A percentile compares a stretch with the other conserved stretches of the same genome.
phyloP scores from a whole-genome alignment of 1,284 basidiomycete species.

The Ustilago trichophora region DNA sequence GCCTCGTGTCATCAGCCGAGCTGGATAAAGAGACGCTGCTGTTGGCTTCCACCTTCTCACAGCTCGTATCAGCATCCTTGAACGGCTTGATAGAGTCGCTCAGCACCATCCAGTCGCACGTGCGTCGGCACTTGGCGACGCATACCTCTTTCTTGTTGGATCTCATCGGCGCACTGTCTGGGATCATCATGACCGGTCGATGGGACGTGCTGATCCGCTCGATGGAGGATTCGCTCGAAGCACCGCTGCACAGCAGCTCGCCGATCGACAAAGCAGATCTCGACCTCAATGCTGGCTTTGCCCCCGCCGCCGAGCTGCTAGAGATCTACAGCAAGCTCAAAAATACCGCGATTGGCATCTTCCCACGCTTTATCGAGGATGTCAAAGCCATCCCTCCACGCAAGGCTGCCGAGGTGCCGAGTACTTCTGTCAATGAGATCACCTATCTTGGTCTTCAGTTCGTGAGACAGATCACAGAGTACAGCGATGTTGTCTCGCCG shows the following conservation, averaged over 20 bases:
- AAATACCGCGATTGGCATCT: constrained; percentile 54
- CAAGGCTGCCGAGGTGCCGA: constrained; percentile 55
- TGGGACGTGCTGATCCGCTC: constrained; percentile 35
- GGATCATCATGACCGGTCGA: constrained; percentile 28
- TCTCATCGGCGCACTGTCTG: constrained; percentile 36
- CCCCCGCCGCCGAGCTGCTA: constrained; percentile 29
- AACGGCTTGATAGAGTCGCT: constrained; percentile 34
- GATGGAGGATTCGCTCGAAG: constrained; percentile 44
- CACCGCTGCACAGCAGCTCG: constrained; percentile 16
- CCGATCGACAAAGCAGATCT: constrained; percentile 37
- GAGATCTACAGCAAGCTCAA: constrained; percentile 47
- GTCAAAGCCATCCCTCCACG: constrained; percentile 59
- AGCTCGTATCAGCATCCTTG: constrained; percentile 34
- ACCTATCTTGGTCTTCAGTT: constrained; percentile 57
- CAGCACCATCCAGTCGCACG: constrained; percentile 43
- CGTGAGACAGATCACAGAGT: constrained; percentile 52
- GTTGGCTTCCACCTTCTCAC: constrained; percentile 38
- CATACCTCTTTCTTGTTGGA: constrained; percentile 60
- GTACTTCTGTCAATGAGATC: constrained; percentile 61
- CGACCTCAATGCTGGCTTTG: constrained; percentile 35
- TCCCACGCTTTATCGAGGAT: constrained; percentile 61
- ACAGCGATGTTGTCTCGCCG: constrained; percentile 56
- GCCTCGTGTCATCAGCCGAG: constrained; percentile 37
- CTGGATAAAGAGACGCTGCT: constrained; percentile 38
- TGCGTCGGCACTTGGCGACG: constrained; percentile 43